Percentiles rank a stretch among this genome's conserved stretches.
phyloP scores from a whole-genome alignment of 2,329 filamentous ascomycete genomes.

The Aschersonia sp. region DNA sequence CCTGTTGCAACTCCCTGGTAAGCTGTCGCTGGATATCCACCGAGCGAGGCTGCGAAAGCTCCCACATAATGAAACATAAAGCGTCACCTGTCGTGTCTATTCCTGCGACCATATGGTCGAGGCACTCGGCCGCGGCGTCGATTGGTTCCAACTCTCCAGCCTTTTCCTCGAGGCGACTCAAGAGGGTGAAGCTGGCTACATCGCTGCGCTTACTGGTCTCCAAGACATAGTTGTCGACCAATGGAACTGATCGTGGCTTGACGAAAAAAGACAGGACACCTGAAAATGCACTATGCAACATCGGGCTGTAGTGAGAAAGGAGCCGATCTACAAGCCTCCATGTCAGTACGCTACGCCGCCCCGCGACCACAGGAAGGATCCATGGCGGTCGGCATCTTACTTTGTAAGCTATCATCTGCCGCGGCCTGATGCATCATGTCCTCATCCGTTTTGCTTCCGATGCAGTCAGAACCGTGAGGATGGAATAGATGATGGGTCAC shows the following conservation, averaged over 20 bases:
- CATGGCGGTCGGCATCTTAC: constrained; percentile 18
- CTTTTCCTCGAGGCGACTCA: constrained; percentile 42
- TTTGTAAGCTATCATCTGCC: constrained; percentile 52
- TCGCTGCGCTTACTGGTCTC: constrained; percentile 30
- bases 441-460: constrained; percentile 39
- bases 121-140: constrained; percentile 50
- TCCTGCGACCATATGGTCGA: constrained; percentile 58
- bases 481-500: constrained; percentile 57
- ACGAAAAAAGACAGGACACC: constrained; percentile 31
- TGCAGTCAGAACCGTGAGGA: constrained; percentile 46
- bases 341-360: not conserved
- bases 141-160: constrained; percentile 29
- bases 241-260: constrained; percentile 40
- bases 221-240: constrained; percentile 45
- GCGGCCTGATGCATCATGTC: constrained; percentile 55
- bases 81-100: constrained; percentile 60
- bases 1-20: constrained; percentile 32
- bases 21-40: constrained; percentile 34
- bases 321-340: constrained; percentile 33
- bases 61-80: constrained; percentile 57
- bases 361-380: too few species aligned
- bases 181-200: constrained; percentile 38
- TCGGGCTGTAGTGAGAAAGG: constrained; percentile 40
- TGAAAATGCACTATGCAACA: constrained; percentile 31
- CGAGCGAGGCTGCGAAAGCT: constrained; percentile 47